Percentiles rank a stretch among this genome's conserved stretches.
These are phyloP conservation scores for Puccinellia tenuiflora DNA, from an alignment of 176 grass and related monocot species.

Conservation along the genomic window DNA sequence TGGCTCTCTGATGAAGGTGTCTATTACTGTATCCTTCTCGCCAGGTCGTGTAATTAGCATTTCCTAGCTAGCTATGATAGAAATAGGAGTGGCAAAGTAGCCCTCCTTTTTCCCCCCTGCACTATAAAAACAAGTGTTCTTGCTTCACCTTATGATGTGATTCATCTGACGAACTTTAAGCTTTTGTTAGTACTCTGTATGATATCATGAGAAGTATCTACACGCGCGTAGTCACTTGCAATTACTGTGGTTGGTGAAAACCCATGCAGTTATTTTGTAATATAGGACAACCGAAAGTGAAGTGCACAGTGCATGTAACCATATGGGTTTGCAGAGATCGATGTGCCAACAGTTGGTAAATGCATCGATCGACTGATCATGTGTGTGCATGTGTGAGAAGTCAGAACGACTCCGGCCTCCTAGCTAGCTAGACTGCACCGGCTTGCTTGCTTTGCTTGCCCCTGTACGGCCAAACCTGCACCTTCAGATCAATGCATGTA, in stretches of 20 bases:
- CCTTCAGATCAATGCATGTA: background rate
- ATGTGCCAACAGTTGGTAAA: background rate
- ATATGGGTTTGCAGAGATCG: background rate
- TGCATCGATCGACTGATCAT: background rate
- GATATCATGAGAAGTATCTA: too few relatives aligned
- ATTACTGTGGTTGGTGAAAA: slow-evolving; percentile 27
- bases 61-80: background rate
- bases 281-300: background rate
- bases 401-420: background rate
- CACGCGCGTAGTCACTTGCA: background rate
- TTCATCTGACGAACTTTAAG: background rate
- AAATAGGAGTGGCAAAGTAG: background rate
- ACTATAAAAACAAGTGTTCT: background rate
- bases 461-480: background rate
- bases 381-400: background rate
- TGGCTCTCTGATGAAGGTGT: slow-evolving; percentile 29
- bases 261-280: too few relatives aligned
- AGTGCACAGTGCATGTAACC: background rate
- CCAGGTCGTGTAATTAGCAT: slow-evolving; percentile 30
- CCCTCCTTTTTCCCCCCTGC: slow-evolving; percentile 1
- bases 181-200: background rate
- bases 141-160: background rate
- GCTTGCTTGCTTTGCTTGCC: background rate
- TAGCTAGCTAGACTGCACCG: background rate
- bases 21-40: slow-evolving; percentile 13